Evolutionary conservation across 2,329 filamentous ascomycete species (phyloP), one percentile per base, ranked within the genome.

Genomic region (Aspergillus novoparasiticus): DNA sequence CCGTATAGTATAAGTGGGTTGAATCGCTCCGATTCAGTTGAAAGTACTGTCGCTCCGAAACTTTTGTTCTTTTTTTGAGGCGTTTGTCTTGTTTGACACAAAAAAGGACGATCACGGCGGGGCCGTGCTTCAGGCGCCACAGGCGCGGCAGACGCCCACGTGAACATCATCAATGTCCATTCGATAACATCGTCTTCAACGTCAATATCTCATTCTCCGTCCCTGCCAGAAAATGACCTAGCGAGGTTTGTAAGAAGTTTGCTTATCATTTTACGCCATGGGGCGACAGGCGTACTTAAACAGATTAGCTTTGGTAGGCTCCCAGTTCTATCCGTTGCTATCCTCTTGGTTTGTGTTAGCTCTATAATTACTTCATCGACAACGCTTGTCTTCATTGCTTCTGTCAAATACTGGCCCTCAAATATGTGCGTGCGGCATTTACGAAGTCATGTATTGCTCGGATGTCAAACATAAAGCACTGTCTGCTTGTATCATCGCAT

Each of bases 211-310:
- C 34, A 36, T 60, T 16, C 51, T 41, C 32, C 45, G 12, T 45
- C 58, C 48, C 43, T 10, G 32, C 16, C 30, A 21, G 10, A 55
- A n/a, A 23, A 55, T 55, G n/a, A 55, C 21, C 30, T 16, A 14
- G 51, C 14, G n/a, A 39, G 32, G 23, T 6, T 19, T 12, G 9
- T 39, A 39, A 55, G 23, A 10, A 39, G 21, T 28, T 23, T 26
- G 5, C 34, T 36, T 55, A 12, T 26, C 9, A 32, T 14, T 34
- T 23, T 16, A 34, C 59, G 64, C 66, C 54, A 81, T 82, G 80
- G 80, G 80, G 64, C 76, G 80, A 68, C 79, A 79, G 65, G 78
- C 79, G 65, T 81, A 80, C 70, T 69, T 81, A 69, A 79, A 77
- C 63, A 72, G 80, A 65, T 75, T 82, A 61, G 80, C 79, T 69